A percentile compares a stretch with the other conserved stretches of the same genome.
Evolutionary conservation across 805 yeast genomes (phyloP).

Genomic region (Tetrapisispora nanseiensis): DNA sequence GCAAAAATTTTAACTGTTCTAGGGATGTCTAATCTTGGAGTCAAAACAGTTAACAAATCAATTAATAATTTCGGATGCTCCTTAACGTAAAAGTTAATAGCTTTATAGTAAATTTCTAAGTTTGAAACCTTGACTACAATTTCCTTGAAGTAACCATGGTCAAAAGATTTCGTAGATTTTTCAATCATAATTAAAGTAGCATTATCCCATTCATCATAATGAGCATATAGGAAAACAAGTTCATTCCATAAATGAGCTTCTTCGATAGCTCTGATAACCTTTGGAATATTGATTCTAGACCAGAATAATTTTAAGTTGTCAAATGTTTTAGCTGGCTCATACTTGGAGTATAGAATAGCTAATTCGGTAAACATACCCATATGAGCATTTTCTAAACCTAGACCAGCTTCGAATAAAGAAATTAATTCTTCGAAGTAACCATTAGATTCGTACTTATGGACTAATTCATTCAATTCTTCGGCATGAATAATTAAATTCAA

Average conservation of each 20-base stretch:
- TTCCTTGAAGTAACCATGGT: constrained; percentile 89
- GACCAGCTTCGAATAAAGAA: constrained; percentile 87
- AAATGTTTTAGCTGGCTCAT: constrained; percentile 81
- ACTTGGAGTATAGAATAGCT: constrained; percentile 83
- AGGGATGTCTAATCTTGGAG: constrained; percentile 86
- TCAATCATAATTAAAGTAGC: constrained; percentile 96
- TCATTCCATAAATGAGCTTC: constrained; percentile 94
- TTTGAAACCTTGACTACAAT: constrained; percentile 90
- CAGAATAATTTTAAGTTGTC: constrained; percentile 96
- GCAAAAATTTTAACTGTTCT: constrained; percentile 92
- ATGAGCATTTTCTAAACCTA: constrained; percentile 95
- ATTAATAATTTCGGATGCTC: constrained; percentile 87
- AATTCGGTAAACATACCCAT: constrained; percentile 99
- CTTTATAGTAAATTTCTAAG: constrained; percentile 93
- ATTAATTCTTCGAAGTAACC: constrained; percentile 91
- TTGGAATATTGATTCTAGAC: constrained; percentile 97
- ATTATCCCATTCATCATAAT: constrained; percentile 98
- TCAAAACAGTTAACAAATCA: constrained; percentile 73
- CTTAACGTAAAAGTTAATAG: constrained; percentile 85
- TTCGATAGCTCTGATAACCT: constrained; percentile 89
- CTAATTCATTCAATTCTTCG: constrained; percentile 88
- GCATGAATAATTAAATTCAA: constrained; percentile 94
- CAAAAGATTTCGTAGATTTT: constrained; percentile 84
- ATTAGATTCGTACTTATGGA: constrained; percentile 71
- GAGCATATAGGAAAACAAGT: constrained; percentile 90